Evolutionary conservation across 305 asterid genomes (phyloP), one percentile per base, ranked within the genome.

Genomic region (Nicotiana rustica): DNA sequence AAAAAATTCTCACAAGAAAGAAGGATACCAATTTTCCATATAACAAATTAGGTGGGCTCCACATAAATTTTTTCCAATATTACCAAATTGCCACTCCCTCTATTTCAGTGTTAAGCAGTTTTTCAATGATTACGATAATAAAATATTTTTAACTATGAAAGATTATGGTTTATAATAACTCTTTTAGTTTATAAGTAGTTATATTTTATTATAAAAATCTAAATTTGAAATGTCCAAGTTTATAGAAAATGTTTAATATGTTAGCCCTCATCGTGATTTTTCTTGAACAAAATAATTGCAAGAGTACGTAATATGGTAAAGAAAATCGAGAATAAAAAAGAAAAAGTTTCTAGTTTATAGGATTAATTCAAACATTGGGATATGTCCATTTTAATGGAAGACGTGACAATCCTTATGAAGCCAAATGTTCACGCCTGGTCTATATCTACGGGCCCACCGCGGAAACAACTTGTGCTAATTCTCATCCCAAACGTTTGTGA

Each of bases 401-500:
- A 21, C 78, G 25, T 44, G 60, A 44, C 60, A 41, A 44, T 71
- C 36, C 38, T 19, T 73, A 14, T 73, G 62, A 73, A 49, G 15
- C 25, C 79, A 4, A 25, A 49, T 59, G 52, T 25, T 25, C 79
- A 73, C 25, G 10, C 79, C 29, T 49, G 79, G 78, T 25, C 70
- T 65, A 8, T 41, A 29, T 13, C 18, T 65, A 25, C 38, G n/a
- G 36, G 17, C 14, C 79, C 79, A 47, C 62, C 38, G 25, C 3
- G 25, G 19, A 71, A 2, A 44, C 61, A 71, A 71, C 41, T 13
- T 47, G 61, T 44, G 19, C 21, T 66, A 66, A 66, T 66, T 66
- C 18, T 66, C 41, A 13, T 66, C 70, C 67, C 69, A 12, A 29
- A 6, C 36, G 9, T 70, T 70, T 41, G 77, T 10, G n/a, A 69